Percentiles rank a stretch among this genome's conserved stretches.
phyloP scores from a whole-genome alignment of 2,329 filamentous ascomycete species.

The Colletotrichum sansevieriae region DNA sequence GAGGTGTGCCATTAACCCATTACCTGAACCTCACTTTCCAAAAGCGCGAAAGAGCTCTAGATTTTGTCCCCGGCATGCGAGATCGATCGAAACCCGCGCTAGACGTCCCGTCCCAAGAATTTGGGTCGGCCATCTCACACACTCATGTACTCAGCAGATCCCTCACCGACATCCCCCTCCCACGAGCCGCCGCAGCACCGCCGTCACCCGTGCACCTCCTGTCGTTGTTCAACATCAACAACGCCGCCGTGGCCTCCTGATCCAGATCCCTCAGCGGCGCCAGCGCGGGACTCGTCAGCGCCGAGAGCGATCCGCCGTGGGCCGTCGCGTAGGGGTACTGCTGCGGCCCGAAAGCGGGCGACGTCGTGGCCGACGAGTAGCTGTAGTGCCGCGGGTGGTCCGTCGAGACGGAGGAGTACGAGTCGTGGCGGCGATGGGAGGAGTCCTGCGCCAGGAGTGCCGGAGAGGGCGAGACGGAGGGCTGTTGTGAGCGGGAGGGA shows the following conservation, averaged over 20 bases:
- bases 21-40: neutral
- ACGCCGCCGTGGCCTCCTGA: conserved; percentile 85
- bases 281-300: conserved; percentile 70
- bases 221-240: conserved; percentile 90
- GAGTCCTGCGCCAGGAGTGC: conserved; percentile 62
- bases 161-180: conserved; percentile 65
- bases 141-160: conserved; percentile 66
- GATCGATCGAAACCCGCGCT: too few relatives aligned
- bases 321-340: conserved; percentile 53
- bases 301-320: conserved; percentile 59
- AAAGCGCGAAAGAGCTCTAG: too few relatives aligned
- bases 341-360: conserved; percentile 70
- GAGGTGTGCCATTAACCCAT: neutral
- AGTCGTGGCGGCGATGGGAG: conserved; percentile 59
- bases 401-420: conserved; percentile 64
- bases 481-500: conserved; percentile 52
- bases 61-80: too few relatives aligned
- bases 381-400: conserved; percentile 63
- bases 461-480: conserved; percentile 69
- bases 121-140: neutral
- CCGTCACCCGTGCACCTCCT: conserved; percentile 63
- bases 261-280: conserved; percentile 69
- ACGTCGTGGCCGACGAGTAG: conserved; percentile 64
- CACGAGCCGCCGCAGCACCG: conserved; percentile 50
- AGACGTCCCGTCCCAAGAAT: too few relatives aligned